Evolutionary conservation across 352 stramenopile genomes (phyloP), one percentile per base, ranked within the genome.

Genomic region (Phytophthora cryptogea): DNA sequence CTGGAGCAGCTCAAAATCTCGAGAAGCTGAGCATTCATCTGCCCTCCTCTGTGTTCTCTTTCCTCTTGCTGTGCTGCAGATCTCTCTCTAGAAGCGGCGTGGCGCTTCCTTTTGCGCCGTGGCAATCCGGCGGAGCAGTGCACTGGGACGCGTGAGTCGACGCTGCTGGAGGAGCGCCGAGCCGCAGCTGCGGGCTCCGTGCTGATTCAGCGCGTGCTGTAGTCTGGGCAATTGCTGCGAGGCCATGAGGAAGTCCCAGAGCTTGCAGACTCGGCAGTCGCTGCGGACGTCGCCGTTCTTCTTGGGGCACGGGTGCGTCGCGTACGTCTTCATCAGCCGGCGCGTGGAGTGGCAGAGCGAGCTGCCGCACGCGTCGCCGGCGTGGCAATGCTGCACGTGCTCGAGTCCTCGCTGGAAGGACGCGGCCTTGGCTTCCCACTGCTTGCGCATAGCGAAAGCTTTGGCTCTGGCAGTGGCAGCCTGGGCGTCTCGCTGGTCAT

Each of bases 261-360:
- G 74, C 68, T 80, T 86, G 80, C 82, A 92, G n/a, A 89, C 82
- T 47, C 85, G 83, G 70, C 82, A 91, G 43, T 86, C 66, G 28
- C 43, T 50, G 2, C 33, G 47, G 36, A 35, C 35, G 13, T 49
- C 40, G 36, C 7, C 53, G 42, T 31, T 55, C 36, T 59, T 66
- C 32, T 68, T 69, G 27, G 65, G 56, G 60, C 82, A 92, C 67
- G 76, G 68, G 59, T 92, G 82, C 27, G 62, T 88, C 56, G 66
- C 63, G 58, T 86, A 86, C 48, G 77, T 88, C 47, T 74, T 73
- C 70, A 91, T 78, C 54, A 91, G 64, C 13, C 79, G 76, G 30
- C 71, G 68, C 16, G 82, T 91, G 44, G 82, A 84, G 65, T 89
- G 80, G 66, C 79, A 91, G 44, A 91, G 78, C 58, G 82, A 80